These are phyloP conservation scores for Aspergillus diversus DNA, from an alignment of 495 filamentous ascomycete genomes.

Conservation along the genomic window DNA sequence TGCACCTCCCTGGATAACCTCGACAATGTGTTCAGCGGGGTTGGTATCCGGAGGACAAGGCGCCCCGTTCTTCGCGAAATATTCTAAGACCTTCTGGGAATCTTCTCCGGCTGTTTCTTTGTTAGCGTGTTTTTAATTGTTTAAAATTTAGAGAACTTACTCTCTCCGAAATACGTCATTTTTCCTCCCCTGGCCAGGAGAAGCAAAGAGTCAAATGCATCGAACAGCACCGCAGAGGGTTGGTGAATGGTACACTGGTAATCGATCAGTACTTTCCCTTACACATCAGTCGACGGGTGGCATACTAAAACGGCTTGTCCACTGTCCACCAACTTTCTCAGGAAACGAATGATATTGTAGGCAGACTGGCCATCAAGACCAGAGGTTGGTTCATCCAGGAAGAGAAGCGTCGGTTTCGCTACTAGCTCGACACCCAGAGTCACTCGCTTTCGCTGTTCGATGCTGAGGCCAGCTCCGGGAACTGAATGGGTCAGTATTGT, in stretches of 20 bases:
- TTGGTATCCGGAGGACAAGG: slow-evolving; percentile 54
- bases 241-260: slow-evolving; percentile 83
- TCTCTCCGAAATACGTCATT: slow-evolving; percentile 62
- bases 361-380: slow-evolving; percentile 67
- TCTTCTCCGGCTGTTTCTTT: slow-evolving; percentile 68
- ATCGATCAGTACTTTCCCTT: not conserved
- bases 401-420: slow-evolving; percentile 66
- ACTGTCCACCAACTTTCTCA: slow-evolving; percentile 78
- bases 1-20: slow-evolving; percentile 45
- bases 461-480: slow-evolving; percentile 73
- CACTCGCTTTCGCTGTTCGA: slow-evolving; percentile 87
- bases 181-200: slow-evolving; percentile 56
- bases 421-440: slow-evolving; percentile 81
- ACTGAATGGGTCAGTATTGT: slow-evolving; percentile 28
- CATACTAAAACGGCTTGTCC: slow-evolving; percentile 78
- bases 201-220: slow-evolving; percentile 53
- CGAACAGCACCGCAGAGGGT: slow-evolving; percentile 70
- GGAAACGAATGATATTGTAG: slow-evolving; percentile 70
- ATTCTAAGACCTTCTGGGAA: slow-evolving; percentile 58
- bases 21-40: slow-evolving; percentile 62
- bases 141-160: slow-evolving; percentile 42
- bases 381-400: slow-evolving; percentile 68
- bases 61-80: slow-evolving; percentile 57
- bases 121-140: too few species aligned
- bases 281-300: not conserved